A percentile compares a stretch with the other conserved stretches of the same genome.
phyloP scores from a whole-genome alignment of 176 grass and related monocot genomes.

The Hordeum vulgare region MorexV3_pseudomolecules_assembly NC_058518.1:491971565-491972064 shows the following conservation, averaged over 20 bases:
- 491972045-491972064: neutral
- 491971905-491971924: neutral
- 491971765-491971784: too few species aligned
- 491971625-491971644: constrained; percentile 34
- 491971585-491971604: constrained; percentile 83
- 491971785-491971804: too few species aligned
- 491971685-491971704: neutral
- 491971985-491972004: neutral
- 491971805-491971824: neutral
- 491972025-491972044: neutral
- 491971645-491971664: neutral
- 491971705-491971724: neutral
- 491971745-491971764: neutral
- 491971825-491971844: neutral
- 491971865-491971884: neutral
- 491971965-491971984: neutral
- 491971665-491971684: neutral
- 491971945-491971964: neutral
- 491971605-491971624: constrained; percentile 52
- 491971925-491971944: constrained; percentile 1
- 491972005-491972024: neutral
- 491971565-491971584: constrained; percentile 61
- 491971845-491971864: neutral
- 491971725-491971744: neutral
- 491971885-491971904: neutral